These are phyloP conservation scores for Verticillium nubilum DNA, from an alignment of 2,329 filamentous ascomycete genomes.

Conservation along the genomic window DNA sequence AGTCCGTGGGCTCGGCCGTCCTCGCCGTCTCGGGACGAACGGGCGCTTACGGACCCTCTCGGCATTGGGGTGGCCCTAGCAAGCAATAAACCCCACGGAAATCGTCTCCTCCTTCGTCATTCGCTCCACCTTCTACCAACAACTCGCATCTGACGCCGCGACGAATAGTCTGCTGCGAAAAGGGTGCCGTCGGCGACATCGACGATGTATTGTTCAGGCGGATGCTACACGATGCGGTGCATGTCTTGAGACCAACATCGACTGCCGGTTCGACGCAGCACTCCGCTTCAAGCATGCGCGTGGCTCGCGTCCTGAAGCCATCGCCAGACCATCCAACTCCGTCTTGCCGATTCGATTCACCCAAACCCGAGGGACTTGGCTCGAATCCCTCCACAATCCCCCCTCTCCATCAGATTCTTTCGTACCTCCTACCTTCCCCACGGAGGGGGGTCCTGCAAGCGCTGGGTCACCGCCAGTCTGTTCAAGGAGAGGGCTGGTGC, in stretches of 20 bases:
- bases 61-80: background rate
- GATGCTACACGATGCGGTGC: constrained; percentile 6
- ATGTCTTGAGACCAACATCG: constrained; percentile 5
- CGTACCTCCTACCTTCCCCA: too few relatives aligned
- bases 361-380: background rate
- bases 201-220: constrained; percentile 7
- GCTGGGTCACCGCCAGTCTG: too few relatives aligned
- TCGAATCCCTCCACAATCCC: background rate
- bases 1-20: background rate
- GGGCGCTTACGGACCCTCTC: background rate
- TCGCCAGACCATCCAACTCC: background rate
- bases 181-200: constrained; percentile 9
- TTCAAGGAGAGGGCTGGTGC: too few relatives aligned
- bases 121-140: background rate
- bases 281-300: constrained; percentile 8
- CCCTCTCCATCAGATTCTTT: background rate
- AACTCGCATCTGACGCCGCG: background rate
- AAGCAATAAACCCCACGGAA: background rate
- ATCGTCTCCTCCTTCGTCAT: background rate
- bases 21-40: background rate
- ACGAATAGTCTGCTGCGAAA: constrained; percentile 6
- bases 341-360: background rate
- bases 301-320: background rate
- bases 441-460: too few relatives aligned
- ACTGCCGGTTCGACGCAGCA: constrained; percentile 6